phyloP scores from a whole-genome alignment of 345 rosid genomes.

The Syzygium grande region DNA sequence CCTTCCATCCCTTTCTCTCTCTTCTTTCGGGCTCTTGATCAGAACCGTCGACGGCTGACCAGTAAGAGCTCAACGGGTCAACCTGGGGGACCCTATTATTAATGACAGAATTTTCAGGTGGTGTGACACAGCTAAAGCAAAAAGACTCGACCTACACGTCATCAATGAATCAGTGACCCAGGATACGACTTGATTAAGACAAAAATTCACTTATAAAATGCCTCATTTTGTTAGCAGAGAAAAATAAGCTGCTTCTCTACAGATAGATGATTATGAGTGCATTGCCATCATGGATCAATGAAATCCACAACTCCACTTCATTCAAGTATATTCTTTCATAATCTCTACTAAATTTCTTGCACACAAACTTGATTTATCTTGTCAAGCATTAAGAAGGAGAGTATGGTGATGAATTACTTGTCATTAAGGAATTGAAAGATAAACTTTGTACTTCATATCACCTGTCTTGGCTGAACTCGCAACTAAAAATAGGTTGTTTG shows the following conservation, averaged over 20 bases:
- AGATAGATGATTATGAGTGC: background rate
- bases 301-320: background rate
- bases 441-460: constrained; percentile 14
- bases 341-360: background rate
- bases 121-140: background rate
- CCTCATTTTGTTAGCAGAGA: background rate
- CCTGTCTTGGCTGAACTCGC: constrained; percentile 93
- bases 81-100: constrained; percentile 54
- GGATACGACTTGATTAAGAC: background rate
- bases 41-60: constrained; percentile 42
- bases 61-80: constrained; percentile 62
- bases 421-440: background rate
- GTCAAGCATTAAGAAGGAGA: background rate
- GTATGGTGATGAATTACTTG: background rate
- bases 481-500: constrained; percentile 92
- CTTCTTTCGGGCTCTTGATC: constrained; percentile 67
- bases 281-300: background rate
- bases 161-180: background rate
- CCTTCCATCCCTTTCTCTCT: constrained; percentile 97
- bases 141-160: background rate
- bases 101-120: background rate
- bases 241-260: background rate
- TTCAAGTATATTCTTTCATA: background rate
- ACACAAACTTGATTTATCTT: background rate
- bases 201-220: background rate